phyloP scores from a whole-genome alignment of 345 rosid genomes.

The Camelina neglecta region DNA sequence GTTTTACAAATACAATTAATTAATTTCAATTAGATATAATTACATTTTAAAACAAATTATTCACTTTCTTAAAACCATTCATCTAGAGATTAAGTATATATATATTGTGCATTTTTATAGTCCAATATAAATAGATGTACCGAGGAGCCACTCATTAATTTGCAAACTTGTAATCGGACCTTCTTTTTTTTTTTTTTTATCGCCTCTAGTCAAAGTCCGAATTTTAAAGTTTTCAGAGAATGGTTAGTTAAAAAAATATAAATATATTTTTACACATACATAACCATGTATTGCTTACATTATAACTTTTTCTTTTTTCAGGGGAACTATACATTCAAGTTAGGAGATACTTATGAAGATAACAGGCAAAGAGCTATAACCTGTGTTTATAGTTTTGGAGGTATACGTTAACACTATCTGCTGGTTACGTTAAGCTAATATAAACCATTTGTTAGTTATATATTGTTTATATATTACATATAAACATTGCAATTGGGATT shows the following conservation, averaged over 20 bases:
- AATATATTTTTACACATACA: background rate
- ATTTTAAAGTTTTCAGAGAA: background rate
- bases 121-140: background rate
- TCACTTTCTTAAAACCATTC: too few species aligned
- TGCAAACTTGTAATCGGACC: background rate
- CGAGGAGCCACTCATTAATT: background rate
- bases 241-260: background rate
- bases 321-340: background rate
- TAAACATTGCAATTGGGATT: background rate
- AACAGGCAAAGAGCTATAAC: background rate
- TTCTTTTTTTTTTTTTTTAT: too few species aligned
- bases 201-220: background rate
- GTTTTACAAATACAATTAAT: too few species aligned
- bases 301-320: too few species aligned
- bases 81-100: too few species aligned
- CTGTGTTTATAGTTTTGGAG: background rate
- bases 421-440: background rate
- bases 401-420: background rate
- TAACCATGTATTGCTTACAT: background rate
- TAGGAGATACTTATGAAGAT: background rate
- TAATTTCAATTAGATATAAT: too few species aligned
- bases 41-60: too few species aligned
- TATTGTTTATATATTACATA: background rate
- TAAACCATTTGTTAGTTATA: too few species aligned
- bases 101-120: background rate